These are phyloP conservation scores for Naganishia vishniacii DNA, from an alignment of 768 basidiomycete species.

Conservation along the genomic window DNA sequence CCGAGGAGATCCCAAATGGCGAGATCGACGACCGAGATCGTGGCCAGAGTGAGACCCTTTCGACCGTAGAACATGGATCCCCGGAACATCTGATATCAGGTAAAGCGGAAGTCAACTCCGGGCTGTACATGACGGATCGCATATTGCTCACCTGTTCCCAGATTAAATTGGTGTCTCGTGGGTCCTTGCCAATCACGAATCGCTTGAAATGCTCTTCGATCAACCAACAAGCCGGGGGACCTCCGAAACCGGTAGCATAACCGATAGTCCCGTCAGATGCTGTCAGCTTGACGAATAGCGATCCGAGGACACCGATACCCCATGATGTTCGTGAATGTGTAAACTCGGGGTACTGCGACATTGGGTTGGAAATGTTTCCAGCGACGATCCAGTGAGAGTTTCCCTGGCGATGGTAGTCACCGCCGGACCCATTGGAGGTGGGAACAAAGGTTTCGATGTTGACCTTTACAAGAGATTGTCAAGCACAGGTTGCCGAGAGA, in stretches of 20 bases:
- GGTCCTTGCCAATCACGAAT: slow-evolving; percentile 50
- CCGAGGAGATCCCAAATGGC: slow-evolving; percentile 51
- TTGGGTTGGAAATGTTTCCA: slow-evolving; percentile 49
- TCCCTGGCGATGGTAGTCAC: slow-evolving; percentile 48
- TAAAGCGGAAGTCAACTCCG: too few relatives aligned
- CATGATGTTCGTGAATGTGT: slow-evolving; percentile 46
- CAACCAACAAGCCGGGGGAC: slow-evolving; percentile 49
- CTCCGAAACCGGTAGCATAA: slow-evolving; percentile 50
- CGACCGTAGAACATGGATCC: slow-evolving; percentile 51
- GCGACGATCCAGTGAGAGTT: slow-evolving; percentile 48
- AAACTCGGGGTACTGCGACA: slow-evolving; percentile 48
- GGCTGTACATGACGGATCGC: neutral
- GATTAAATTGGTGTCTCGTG: slow-evolving; percentile 50
- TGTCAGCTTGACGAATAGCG: slow-evolving; percentile 49
- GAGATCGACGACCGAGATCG: slow-evolving; percentile 50
- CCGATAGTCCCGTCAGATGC: slow-evolving; percentile 50
- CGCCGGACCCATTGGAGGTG: slow-evolving; percentile 47
- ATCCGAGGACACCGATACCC: slow-evolving; percentile 51
- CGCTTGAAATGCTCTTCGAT: slow-evolving; percentile 51
- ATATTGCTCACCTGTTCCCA: slow-evolving; percentile 46
- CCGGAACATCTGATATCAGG: slow-evolving; percentile 35
- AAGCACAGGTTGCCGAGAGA: neutral
- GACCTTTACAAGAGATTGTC: slow-evolving; percentile 26
- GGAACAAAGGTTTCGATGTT: slow-evolving; percentile 50
- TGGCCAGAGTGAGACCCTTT: slow-evolving; percentile 48